A percentile compares a stretch with the other conserved stretches of the same genome.
Conservation (phyloP, 208 protist species). For the Crithidia expoeki region DNA sequence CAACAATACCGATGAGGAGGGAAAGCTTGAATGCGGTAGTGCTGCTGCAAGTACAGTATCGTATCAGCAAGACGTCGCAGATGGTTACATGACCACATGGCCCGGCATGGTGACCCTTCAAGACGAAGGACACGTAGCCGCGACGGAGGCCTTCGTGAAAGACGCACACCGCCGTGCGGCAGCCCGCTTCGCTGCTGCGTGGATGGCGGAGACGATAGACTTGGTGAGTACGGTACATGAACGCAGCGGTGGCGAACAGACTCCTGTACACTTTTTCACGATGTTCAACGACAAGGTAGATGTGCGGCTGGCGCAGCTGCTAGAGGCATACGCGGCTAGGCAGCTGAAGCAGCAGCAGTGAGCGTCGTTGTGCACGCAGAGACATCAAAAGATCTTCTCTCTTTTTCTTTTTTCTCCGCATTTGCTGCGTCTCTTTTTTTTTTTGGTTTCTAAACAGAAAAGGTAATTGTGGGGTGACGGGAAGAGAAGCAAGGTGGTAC, state of each 20-base stretch:
- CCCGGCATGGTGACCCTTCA: background rate
- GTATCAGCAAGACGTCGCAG: background rate
- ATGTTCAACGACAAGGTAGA: constrained; percentile 31
- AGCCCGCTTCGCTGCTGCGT: constrained; percentile 13
- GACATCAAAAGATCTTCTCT: constrained; percentile 2
- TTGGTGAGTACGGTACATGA: constrained; percentile 12
- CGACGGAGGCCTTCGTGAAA: constrained; percentile 6
- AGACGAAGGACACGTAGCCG: background rate
- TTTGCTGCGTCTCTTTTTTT: too few relatives aligned
- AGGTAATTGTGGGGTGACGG: background rate
- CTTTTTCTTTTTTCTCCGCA: too few relatives aligned
- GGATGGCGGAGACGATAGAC: constrained; percentile 27
- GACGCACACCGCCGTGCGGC: background rate
- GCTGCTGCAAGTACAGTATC: background rate
- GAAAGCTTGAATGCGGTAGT: too few relatives aligned
- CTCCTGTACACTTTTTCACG: constrained; percentile 25
- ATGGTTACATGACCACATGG: constrained; percentile 14
- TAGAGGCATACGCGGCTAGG: constrained; percentile 17
- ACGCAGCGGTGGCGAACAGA: constrained; percentile 1
- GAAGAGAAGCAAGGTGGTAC: background rate
- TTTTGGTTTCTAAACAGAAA: too few relatives aligned
- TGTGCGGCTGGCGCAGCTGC: constrained; percentile 29
- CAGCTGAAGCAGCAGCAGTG: too few relatives aligned
- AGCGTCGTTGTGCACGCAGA: background rate
- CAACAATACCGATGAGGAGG: background rate